Percentiles rank a stretch among this genome's conserved stretches.
Evolutionary conservation across 2,329 filamentous ascomycete genomes (phyloP).

Genomic region (Talaromyces amestolkiae): DNA sequence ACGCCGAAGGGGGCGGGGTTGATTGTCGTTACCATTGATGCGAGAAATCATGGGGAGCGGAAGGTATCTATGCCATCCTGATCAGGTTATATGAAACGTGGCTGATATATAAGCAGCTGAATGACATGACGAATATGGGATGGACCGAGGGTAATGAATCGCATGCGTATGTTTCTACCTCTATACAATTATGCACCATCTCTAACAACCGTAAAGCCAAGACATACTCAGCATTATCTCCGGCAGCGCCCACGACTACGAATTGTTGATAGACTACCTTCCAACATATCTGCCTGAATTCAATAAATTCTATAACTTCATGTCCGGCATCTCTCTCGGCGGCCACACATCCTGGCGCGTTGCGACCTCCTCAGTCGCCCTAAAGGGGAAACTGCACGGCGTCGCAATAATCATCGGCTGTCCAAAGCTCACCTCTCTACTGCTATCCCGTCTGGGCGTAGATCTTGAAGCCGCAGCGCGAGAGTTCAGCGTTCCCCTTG

Average conservation of each 20-base stretch:
- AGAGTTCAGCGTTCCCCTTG: background rate
- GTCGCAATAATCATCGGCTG: conserved; percentile 15
- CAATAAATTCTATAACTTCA: conserved; percentile 14
- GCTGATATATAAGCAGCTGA: background rate
- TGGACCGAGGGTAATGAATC: conserved; percentile 12
- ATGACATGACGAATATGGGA: background rate
- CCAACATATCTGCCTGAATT: conserved; percentile 14
- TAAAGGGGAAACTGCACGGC: conserved; percentile 12
- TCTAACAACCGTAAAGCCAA: conserved; percentile 7
- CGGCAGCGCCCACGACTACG: conserved; percentile 13
- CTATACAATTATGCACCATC: background rate
- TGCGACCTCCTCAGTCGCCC: background rate
- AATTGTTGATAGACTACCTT: conserved; percentile 14
- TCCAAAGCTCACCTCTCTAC: conserved; percentile 3
- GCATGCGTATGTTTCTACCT: conserved; percentile 6
- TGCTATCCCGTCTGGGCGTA: conserved; percentile 14
- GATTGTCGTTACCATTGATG: conserved; percentile 16
- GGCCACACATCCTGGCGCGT: conserved; percentile 19
- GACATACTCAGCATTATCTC: conserved; percentile 14
- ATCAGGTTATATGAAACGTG: too few species aligned
- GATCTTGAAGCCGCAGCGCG: background rate
- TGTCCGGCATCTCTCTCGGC: conserved; percentile 16
- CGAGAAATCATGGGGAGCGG: conserved; percentile 18
- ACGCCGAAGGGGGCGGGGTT: conserved; percentile 7
- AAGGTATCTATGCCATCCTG: background rate